phyloP scores from a whole-genome alignment of 768 basidiomycete species.

The Hericium coralloides region DNA sequence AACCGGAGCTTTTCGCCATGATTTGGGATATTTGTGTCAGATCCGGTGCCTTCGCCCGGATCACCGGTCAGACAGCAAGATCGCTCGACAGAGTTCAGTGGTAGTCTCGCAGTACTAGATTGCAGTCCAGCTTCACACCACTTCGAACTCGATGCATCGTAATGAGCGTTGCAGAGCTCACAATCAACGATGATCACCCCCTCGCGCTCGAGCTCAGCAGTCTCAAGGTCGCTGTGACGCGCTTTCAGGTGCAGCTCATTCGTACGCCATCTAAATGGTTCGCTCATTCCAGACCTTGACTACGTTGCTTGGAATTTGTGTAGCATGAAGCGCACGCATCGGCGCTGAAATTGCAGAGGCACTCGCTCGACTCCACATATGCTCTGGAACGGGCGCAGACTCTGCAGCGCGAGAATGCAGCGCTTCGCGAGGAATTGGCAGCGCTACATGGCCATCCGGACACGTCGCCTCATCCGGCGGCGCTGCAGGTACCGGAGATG shows the following conservation, averaged over 20 bases:
- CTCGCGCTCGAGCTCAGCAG: constrained; percentile 28
- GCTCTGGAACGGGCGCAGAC: constrained; percentile 36
- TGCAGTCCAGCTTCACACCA: too few species aligned
- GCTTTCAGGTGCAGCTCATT: constrained; percentile 26
- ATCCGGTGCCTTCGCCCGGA: too few species aligned
- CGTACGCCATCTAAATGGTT: not conserved
- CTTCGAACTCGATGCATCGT: not conserved
- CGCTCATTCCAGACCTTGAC: not conserved
- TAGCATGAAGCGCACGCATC: constrained; percentile 65
- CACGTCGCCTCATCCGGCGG: constrained; percentile 27
- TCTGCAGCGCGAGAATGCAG: constrained; percentile 52
- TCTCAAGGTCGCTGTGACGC: constrained; percentile 24
- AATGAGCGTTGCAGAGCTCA: constrained; percentile 10
- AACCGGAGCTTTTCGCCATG: too few species aligned
- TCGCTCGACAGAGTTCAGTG: too few species aligned
- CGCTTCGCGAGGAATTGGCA: constrained; percentile 45
- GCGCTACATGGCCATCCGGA: constrained; percentile 48
- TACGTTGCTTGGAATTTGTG: constrained; percentile 4
- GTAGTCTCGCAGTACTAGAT: too few species aligned
- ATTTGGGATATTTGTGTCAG: too few species aligned
- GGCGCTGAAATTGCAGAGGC: constrained; percentile 58
- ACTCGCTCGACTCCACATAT: constrained; percentile 44
- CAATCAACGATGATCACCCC: constrained; percentile 27
- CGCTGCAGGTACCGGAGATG: constrained; percentile 40
- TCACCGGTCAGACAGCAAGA: too few species aligned